Evolutionary conservation across 2,329 filamentous ascomycete genomes (phyloP).

Genomic region (Plenodomus lindquistii): DNA sequence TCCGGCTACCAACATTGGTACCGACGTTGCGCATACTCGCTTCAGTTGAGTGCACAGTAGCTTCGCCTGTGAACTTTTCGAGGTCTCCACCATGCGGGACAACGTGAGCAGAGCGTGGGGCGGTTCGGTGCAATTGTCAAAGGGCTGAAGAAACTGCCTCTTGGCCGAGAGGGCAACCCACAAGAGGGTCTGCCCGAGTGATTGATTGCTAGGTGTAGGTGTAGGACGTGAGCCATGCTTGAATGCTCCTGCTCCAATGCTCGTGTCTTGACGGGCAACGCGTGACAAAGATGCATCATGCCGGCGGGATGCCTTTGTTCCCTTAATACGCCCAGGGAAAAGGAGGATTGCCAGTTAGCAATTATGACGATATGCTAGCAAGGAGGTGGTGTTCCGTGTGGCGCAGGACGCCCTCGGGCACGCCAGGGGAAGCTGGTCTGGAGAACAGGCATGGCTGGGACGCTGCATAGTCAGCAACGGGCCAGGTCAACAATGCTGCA

Average conservation of each 20-base stretch:
- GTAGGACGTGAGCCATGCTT: not conserved
- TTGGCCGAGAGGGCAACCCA: not conserved
- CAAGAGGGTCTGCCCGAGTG: not conserved
- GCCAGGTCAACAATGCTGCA: slow-evolving; percentile 2
- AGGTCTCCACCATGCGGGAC: slow-evolving; percentile 25
- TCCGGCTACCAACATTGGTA: slow-evolving; percentile 31
- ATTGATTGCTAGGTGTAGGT: not conserved
- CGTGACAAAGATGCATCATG: slow-evolving; percentile 14
- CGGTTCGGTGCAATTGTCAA: slow-evolving; percentile 6
- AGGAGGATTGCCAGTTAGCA: slow-evolving; percentile 28
- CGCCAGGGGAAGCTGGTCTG: slow-evolving; percentile 27
- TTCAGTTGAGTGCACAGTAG: slow-evolving; percentile 25
- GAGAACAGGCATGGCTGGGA: slow-evolving; percentile 18
- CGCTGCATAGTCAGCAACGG: slow-evolving; percentile 10
- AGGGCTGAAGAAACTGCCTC: not conserved
- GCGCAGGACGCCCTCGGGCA: slow-evolving; percentile 13
- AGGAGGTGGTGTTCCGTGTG: slow-evolving; percentile 23
- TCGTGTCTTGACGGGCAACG: slow-evolving; percentile 7
- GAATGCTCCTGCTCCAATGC: too few relatives aligned
- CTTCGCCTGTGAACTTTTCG: not conserved
- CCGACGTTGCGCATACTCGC: slow-evolving; percentile 29
- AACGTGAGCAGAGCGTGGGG: slow-evolving; percentile 23
- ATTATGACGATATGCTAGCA: slow-evolving; percentile 34
- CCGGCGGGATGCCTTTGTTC: slow-evolving; percentile 13
- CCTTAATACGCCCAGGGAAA: slow-evolving; percentile 28